These are phyloP conservation scores for Chloropicon primus DNA, from an alignment of 139 green algal species.

Conservation along the genomic window DNA sequence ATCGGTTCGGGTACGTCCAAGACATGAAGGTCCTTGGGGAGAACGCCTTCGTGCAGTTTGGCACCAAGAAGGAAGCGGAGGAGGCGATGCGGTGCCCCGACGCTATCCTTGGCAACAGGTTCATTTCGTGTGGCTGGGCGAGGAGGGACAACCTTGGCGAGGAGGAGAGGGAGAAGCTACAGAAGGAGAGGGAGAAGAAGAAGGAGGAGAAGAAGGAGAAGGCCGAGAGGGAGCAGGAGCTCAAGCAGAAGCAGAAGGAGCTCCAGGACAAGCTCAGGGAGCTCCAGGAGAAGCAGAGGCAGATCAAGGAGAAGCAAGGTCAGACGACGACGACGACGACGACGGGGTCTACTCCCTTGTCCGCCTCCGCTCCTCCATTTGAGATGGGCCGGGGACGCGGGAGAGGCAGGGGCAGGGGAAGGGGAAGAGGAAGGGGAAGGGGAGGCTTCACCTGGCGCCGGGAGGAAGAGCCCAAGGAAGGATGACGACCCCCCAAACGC, in stretches of 20 bases:
- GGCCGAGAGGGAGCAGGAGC: background rate
- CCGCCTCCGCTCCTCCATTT: background rate
- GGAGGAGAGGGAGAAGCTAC: background rate
- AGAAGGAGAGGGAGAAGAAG: background rate
- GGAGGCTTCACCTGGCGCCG: no score
- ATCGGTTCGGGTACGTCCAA: background rate
- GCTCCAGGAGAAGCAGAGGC: background rate
- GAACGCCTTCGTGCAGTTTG: background rate
- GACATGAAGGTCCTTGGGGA: background rate
- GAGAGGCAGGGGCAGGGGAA: background rate
- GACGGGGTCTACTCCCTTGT: background rate
- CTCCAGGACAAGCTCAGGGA: background rate
- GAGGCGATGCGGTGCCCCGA: background rate
- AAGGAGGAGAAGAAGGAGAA: background rate
- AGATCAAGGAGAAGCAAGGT: background rate
- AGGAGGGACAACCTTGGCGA: background rate
- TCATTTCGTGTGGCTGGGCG: background rate
- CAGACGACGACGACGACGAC: no score
- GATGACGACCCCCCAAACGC: no score
- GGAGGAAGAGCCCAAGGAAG: no score
- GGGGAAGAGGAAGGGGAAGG: background rate
- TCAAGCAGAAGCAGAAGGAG: background rate
- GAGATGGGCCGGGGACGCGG: background rate
- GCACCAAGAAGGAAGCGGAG: background rate
- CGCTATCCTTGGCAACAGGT: background rate